Conservation (phyloP, 768 basidiomycete species). For the Xanthoconium purpureum region DNA sequence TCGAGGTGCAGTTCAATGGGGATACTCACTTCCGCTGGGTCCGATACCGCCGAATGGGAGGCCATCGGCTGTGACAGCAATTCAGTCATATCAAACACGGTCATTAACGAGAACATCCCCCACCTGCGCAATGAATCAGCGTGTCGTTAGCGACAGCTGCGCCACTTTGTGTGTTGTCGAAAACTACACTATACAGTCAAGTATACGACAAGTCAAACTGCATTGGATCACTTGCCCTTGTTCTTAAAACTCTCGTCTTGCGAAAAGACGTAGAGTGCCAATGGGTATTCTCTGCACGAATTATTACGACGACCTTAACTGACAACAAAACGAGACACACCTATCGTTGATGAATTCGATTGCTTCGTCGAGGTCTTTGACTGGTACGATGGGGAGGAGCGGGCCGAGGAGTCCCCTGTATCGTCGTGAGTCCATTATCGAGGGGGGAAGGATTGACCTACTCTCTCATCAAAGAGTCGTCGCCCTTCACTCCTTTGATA, state of each 20-base stretch:
- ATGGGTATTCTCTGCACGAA: conserved; percentile 58
- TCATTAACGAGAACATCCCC: conserved; percentile 9
- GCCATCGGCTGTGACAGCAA: conserved; percentile 42
- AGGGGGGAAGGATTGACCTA: conserved; percentile 33
- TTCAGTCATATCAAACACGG: not conserved
- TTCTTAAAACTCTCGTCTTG: conserved; percentile 53
- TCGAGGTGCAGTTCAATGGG: not conserved
- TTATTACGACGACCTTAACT: not conserved
- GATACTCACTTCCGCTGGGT: conserved; percentile 62
- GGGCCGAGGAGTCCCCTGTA: conserved; percentile 83
- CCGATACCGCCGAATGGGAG: conserved; percentile 77
- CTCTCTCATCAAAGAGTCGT: conserved; percentile 78
- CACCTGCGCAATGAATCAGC: conserved; percentile 56
- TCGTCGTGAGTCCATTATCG: not conserved
- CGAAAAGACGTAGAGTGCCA: conserved; percentile 77
- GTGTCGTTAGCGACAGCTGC: conserved; percentile 68
- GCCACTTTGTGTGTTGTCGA: conserved; percentile 69
- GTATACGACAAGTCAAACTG: not conserved
- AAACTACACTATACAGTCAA: conserved; percentile 41
- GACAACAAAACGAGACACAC: conserved; percentile 32
- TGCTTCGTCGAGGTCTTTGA: conserved; percentile 68
- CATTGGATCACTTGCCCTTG: conserved; percentile 43
- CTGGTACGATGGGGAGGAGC: conserved; percentile 68
- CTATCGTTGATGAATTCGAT: conserved; percentile 62
- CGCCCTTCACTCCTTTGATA: conserved; percentile 54